phyloP scores from a whole-genome alignment of 1,139 yeast species.

The Taphrina communis region DNA sequence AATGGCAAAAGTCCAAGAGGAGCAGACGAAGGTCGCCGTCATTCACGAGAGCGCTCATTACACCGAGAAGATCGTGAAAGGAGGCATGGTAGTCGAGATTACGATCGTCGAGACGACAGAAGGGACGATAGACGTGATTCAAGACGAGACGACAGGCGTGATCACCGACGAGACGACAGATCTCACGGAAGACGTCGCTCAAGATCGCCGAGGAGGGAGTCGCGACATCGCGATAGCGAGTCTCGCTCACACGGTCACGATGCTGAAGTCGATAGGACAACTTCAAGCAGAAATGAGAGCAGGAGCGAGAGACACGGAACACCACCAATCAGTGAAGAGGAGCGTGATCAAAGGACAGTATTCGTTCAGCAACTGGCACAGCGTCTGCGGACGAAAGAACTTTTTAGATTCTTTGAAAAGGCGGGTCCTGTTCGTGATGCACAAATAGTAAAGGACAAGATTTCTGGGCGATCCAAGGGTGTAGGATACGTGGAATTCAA shows the following conservation, averaged over 20 bases:
- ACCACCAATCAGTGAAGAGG: slow-evolving; percentile 47
- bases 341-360: slow-evolving; percentile 53
- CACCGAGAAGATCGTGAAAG: slow-evolving; percentile 43
- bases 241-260: slow-evolving; percentile 1
- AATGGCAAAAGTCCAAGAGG: slow-evolving; percentile 19
- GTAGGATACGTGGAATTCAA: slow-evolving; percentile 54
- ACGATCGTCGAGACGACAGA: slow-evolving; percentile 37
- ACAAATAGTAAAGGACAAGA: slow-evolving; percentile 53
- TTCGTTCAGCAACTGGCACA: slow-evolving; percentile 55
- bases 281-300: slow-evolving; percentile 4
- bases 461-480: slow-evolving; percentile 52
- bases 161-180: slow-evolving; percentile 36
- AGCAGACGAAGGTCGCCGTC: slow-evolving; percentile 37
- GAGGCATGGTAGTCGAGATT: slow-evolving; percentile 40
- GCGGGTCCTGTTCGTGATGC: slow-evolving; percentile 53
- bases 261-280: slow-evolving; percentile 37
- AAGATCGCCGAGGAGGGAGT: slow-evolving; percentile 35
- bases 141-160: slow-evolving; percentile 34
- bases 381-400: slow-evolving; percentile 50
- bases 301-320: slow-evolving; percentile 40
- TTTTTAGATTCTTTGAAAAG: slow-evolving; percentile 52
- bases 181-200: slow-evolving; percentile 39
- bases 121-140: slow-evolving; percentile 23
- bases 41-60: slow-evolving; percentile 34
- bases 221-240: slow-evolving; percentile 31